A percentile compares a stretch with the other conserved stretches of the same genome.
Evolutionary conservation across 306 rosid genomes (phyloP).

Genomic region (Cucurbita argyrosperma): DNA sequence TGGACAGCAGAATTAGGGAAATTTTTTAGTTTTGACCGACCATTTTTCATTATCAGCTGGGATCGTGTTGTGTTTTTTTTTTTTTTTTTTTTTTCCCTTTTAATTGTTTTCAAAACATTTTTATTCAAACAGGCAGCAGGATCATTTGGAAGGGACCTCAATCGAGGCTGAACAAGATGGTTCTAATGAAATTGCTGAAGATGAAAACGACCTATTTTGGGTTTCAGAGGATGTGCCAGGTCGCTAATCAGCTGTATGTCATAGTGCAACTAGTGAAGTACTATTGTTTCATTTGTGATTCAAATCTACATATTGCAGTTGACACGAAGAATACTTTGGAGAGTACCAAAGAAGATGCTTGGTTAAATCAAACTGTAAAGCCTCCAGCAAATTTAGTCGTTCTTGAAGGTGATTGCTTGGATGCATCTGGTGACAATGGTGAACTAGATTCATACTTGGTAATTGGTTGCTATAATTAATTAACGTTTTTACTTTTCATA

Average conservation of each 20-base stretch:
- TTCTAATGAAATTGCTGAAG: constrained; percentile 24
- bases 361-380: constrained; percentile 46
- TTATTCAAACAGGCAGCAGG: constrained; percentile 47
- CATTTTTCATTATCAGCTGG: background rate
- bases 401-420: constrained; percentile 94
- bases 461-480: constrained; percentile 24
- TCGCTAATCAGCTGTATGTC: constrained; percentile 14
- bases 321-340: constrained; percentile 64
- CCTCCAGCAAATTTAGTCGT: constrained; percentile 90
- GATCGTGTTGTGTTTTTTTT: background rate
- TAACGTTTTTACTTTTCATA: background rate
- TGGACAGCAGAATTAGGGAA: too few relatives aligned
- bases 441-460: constrained; percentile 93
- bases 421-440: constrained; percentile 65
- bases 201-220: constrained; percentile 73
- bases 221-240: constrained; percentile 70
- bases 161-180: constrained; percentile 35
- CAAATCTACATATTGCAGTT: constrained; percentile 32
- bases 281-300: background rate
- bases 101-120: background rate
- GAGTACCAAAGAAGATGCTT: constrained; percentile 28
- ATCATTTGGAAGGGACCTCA: constrained; percentile 46
- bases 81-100: background rate
- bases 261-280: background rate
- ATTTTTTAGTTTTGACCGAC: too few relatives aligned